Evolutionary conservation across 352 stramenopile species (phyloP).

Genomic region (Phytophthora sojae): DNA sequence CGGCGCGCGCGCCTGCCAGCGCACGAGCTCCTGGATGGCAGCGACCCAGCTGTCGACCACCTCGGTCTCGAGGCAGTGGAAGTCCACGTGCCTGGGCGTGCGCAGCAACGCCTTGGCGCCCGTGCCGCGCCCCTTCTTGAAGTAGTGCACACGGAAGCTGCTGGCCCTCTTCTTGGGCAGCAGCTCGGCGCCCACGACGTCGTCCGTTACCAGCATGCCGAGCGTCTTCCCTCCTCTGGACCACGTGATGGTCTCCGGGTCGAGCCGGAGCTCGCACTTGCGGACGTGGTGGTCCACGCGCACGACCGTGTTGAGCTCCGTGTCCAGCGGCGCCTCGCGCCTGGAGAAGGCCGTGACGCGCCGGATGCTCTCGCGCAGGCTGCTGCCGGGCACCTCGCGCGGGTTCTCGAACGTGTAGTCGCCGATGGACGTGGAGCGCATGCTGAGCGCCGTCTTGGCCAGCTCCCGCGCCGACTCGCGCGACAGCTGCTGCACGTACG

Average conservation of each 20-base stretch:
- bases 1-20: constrained; percentile 80
- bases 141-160: constrained; percentile 80
- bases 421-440: constrained; percentile 76
- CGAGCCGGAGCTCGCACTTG: constrained; percentile 68
- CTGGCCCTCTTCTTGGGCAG: constrained; percentile 43
- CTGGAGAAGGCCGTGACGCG: constrained; percentile 84
- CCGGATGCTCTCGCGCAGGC: constrained; percentile 81
- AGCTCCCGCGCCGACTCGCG: constrained; percentile 69
- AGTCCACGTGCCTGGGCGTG: constrained; percentile 59
- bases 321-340: constrained; percentile 74
- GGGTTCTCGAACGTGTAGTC: constrained; percentile 81
- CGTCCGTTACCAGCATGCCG: constrained; percentile 69
- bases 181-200: constrained; percentile 73
- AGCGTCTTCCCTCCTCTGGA: constrained; percentile 53
- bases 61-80: constrained; percentile 48
- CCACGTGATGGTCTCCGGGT: constrained; percentile 73
- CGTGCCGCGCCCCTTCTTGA: constrained; percentile 67
- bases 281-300: constrained; percentile 46
- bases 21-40: constrained; percentile 82
- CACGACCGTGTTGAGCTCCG: constrained; percentile 57
- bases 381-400: constrained; percentile 51
- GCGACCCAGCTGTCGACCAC: constrained; percentile 65
- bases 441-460: constrained; percentile 71
- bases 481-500: constrained; percentile 50
- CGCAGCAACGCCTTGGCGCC: constrained; percentile 68